Evolutionary conservation across 2,329 filamentous ascomycete genomes (phyloP), one percentile per base, ranked within the genome.

Genomic region (Colletotrichum cereale): DNA sequence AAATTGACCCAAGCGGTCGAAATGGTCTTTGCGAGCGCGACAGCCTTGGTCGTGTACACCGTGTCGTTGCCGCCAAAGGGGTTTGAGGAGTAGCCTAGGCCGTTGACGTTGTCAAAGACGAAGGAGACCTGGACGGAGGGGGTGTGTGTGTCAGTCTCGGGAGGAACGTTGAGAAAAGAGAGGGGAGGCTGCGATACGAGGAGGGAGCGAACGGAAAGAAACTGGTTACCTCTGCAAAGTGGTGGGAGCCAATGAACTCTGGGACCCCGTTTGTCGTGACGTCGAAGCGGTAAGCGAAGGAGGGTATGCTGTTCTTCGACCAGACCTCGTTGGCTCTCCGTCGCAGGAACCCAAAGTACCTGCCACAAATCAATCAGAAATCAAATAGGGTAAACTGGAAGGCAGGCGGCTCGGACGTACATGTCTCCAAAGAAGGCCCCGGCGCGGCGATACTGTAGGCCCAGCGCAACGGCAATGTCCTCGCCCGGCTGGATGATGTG

Each of bases 201-300:
- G 38, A 26, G 26, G n/a, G n/a, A n/a, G n/a, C 14, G 16, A 21
- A 6, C 7, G 11, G 29, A 18, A 50, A 40, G 11, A 10, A 21
- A 21, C 1, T n/a, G 11, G 61, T 52, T 44, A 76, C 78, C 70
- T 79, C 81, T 68, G 80, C 77, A 73, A 87, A 86, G 26, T 86
- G 80, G 3, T 75, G 76, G 11, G 80, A 75, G 11, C 78, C 77
- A 26, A 58, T 64, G 21, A 47, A 71, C 6, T 66, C 67, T 5
- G 74, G 73, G 4, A 76, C 26, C 2, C 76, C 78, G 48, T 78
- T 78, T 1, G 77, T 74, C 73, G 73, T 78, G 3, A 80, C 79
- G 62, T 81, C 77, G 62, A 81, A 81, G 16, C 79, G 78, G 65
- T 80, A 81, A 1, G 74, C 73, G 57, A 78, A 81, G 11, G 77